Evolutionary conservation across 2,329 filamentous ascomycete genomes (phyloP).

Genomic region (Exophiala calicioides): DNA sequence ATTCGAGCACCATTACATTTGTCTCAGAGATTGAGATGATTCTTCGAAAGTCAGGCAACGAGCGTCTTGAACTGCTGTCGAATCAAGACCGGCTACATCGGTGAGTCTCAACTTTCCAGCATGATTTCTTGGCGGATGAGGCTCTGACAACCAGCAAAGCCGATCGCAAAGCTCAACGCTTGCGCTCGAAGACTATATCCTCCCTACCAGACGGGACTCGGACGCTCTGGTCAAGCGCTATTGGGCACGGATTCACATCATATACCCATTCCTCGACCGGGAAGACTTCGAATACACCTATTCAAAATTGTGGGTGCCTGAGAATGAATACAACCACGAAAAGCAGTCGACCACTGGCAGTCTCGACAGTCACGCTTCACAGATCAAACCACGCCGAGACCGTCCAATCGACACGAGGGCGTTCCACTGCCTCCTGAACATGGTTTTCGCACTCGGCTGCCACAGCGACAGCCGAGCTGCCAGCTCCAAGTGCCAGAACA

Average conservation of each 20-base stretch:
- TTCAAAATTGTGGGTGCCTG: conserved; percentile 43
- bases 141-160: no score
- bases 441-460: conserved; percentile 50
- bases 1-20: conserved; percentile 6
- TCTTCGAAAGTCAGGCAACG: neutral
- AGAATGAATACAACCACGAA: conserved; percentile 30
- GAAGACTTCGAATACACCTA: conserved; percentile 42
- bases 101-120: no score
- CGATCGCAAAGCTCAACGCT: neutral
- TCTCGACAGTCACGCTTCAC: neutral
- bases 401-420: no score
- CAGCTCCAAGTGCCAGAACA: no score
- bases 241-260: conserved; percentile 49
- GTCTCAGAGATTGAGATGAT: neutral
- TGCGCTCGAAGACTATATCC: conserved; percentile 39
- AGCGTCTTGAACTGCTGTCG: neutral
- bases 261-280: conserved; percentile 50
- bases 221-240: conserved; percentile 50
- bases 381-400: conserved; percentile 7
- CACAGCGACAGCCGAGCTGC: conserved; percentile 44
- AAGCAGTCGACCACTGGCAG: conserved; percentile 39
- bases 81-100: no score
- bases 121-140: no score
- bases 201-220: conserved; percentile 49
- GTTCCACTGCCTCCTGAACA: conserved; percentile 39